Conservation (phyloP, 176 grass and related monocot species). For the Musa beccarii region DNA sequence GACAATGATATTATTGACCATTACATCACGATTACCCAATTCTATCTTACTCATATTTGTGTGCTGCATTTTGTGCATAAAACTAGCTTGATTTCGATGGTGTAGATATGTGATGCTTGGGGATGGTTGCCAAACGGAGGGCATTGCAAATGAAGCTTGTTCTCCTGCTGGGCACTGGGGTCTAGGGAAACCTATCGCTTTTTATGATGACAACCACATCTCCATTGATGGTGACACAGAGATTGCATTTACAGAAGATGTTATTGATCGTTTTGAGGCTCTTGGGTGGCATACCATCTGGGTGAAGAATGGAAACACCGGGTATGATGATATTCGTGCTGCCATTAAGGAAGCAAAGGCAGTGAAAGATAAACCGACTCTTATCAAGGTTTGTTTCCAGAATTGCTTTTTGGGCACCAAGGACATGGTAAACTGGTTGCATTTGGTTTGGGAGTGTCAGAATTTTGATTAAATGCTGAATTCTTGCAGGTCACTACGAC, state of each 20-base stretch:
- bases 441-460: neutral
- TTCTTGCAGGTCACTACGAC: conserved; percentile 84
- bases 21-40: conserved; percentile 8
- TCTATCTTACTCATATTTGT: neutral
- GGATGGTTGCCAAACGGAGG: conserved; percentile 30
- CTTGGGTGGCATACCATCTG: conserved; percentile 65
- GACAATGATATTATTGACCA: conserved; percentile 24
- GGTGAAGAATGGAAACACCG: conserved; percentile 94
- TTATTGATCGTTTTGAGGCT: conserved; percentile 25
- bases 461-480: neutral
- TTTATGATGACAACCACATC: conserved; percentile 33
- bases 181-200: conserved; percentile 63
- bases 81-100: neutral
- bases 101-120: conserved; percentile 53
- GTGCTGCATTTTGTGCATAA: neutral
- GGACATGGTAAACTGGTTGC: neutral
- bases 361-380: conserved; percentile 81
- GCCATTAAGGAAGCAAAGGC: conserved; percentile 92
- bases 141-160: conserved; percentile 54
- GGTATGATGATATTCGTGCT: conserved; percentile 87
- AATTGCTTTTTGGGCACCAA: neutral
- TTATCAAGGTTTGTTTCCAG: conserved; percentile 68
- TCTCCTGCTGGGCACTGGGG: conserved; percentile 95
- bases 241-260: neutral
- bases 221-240: conserved; percentile 33